Base-by-base conservation (phyloP, 257 asterid species). In the Scutellaria minor region DNA sequence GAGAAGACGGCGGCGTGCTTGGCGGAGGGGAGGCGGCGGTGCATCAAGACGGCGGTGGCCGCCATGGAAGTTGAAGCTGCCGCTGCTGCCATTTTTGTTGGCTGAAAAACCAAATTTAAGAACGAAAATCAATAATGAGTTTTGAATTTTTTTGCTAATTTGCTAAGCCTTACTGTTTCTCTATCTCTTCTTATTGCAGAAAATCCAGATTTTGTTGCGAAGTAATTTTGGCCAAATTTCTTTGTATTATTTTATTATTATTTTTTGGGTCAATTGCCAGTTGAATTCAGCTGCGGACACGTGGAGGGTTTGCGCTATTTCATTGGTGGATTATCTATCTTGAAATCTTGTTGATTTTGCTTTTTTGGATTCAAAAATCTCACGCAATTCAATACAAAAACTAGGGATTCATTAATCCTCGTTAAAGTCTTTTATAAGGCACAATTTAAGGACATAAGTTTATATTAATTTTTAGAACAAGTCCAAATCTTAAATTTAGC, bases 21-120 rank as follows among this genome's bases (percentile, higher is more conserved):
- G 75, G 78, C 66, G 56, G 82, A 60, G 75, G 82, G 83, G 59
- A 82, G 79, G 73, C 84, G 79, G 73, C 84, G 83, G 75, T 88
- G 79, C 64, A 85, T 71, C 76, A 79, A 80, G 78, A 86, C 87
- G 86, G 87, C 94, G 75, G 89, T 80, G 72, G 94, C 92, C 83
- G 92, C 88, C 92, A 86, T 90, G 62, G 92, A 90, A 76, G 94
- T 85, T 69, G 92, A 86, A 81, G 95, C 95, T 85, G 89, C 27
- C 27, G 27, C 85, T 70, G 85, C 85, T 59, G 90, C 88, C 85
- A 89, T 89, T 89, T 78, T 79, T 31, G 5, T 83, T 65, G 76
- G 75, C 78, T 48, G 60, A 63, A 9, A 45, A 52, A 13, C 12
- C 72, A 47, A 70, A 20, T 48, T 48, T 13, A 68, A 7, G 20